Base-by-base conservation (phyloP, 164 flowering plant species). In the Nelumbo lutea region DNA sequence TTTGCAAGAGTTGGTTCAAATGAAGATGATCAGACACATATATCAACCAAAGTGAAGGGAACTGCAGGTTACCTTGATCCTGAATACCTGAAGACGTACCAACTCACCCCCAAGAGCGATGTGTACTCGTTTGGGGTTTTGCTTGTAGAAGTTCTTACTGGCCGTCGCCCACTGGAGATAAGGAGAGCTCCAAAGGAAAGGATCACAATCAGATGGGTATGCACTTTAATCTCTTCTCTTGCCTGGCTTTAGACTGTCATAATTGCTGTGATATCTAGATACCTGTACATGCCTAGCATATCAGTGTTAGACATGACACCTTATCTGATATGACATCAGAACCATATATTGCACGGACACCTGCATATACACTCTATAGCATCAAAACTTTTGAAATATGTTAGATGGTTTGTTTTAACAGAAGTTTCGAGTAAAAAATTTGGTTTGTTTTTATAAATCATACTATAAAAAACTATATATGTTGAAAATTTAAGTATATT, bases 41-140 rank as follows among this genome's bases (percentile, higher is more conserved):
- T 95, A 52, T 79, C 87, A 45, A 95, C 99, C 68, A 82, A 88
- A 78, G 98, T 95, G 73, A 92, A 89, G 80, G 99, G 99, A 64
- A 95, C 99, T 15, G 88, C 88, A 3, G 99, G 99, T 59, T 95
- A 95, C 78, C 90, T 95, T 45, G 99, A 95, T 67, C 99, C 99
- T 0, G 98, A 95, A 73, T 95, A 95, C 76, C 82, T 92, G 86
- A 89, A 67, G 78, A 92, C 99, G 52, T 83, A 81, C 73, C 92
- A 87, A 71, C 97, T 95, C 75, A 92, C 99, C 15, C 71, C 90
- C 44, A 92, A 87, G 75, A 95, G 99, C 61, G 99, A 95, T 79
- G 99, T 95, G 1, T 95, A 83, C 77, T 95, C 99, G 61, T 95
- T 88, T 75, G 99, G 99, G 47, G 77, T 95, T 70, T 72, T 95